Evolutionary conservation across 345 rosid genomes (phyloP).

Genomic region (Streptanthus diversifolius): DNA sequence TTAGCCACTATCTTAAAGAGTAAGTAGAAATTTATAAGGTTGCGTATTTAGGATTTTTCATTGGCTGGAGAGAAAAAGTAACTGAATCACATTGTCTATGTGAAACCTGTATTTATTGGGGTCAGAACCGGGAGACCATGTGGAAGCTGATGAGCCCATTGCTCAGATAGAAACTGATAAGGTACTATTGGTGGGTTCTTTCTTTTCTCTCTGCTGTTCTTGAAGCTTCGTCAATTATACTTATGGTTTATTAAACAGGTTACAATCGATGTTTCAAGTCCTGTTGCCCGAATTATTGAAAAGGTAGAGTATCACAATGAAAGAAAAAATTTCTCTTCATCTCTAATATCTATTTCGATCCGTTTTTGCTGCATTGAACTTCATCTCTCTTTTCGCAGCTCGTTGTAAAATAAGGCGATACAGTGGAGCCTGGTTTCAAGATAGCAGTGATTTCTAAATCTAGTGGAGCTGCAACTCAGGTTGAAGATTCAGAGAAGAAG

Average conservation of each 20-base stretch:
- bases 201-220: not conserved
- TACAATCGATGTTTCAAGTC: constrained; percentile 72
- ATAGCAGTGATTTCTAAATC: constrained; percentile 76
- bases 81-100: not conserved
- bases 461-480: constrained; percentile 57
- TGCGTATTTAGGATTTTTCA: not conserved
- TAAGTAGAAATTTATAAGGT: constrained; percentile 34
- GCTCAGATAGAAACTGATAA: constrained; percentile 96
- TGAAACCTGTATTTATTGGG: constrained; percentile 28
- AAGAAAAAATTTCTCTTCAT: not conserved
- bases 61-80: not conserved
- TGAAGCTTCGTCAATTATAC: not conserved
- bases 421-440: constrained; percentile 78
- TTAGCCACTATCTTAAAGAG: constrained; percentile 65
- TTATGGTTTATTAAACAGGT: constrained; percentile 32
- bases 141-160: constrained; percentile 77
- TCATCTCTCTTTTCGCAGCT: constrained; percentile 33
- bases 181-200: constrained; percentile 36
- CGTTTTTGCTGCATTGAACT: not conserved
- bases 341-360: not conserved
- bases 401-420: constrained; percentile 80
- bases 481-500: constrained; percentile 55
- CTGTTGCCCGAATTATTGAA: constrained; percentile 57
- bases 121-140: constrained; percentile 86
- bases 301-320: constrained; percentile 38